These are phyloP conservation scores for Neoarthrinium moseri DNA, from an alignment of 2,329 filamentous ascomycete species.

Conservation along the genomic window DNA sequence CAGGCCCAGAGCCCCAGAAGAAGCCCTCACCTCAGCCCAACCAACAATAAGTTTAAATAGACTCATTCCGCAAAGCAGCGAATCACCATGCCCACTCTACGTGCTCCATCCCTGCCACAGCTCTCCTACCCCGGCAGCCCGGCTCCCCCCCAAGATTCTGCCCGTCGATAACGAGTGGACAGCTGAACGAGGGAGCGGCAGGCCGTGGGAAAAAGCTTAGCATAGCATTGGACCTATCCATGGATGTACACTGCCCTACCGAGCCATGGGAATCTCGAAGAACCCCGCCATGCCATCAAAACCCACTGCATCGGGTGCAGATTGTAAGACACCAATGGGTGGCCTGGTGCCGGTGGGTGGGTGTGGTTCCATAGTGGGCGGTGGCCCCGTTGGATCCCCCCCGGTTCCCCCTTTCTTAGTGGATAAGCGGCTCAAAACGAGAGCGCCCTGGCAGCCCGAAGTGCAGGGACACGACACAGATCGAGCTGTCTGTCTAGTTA, in stretches of 20 bases:
- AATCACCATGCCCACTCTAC: constrained; percentile 21
- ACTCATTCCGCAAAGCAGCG: constrained; percentile 20
- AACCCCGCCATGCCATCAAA: neutral
- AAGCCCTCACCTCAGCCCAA: constrained; percentile 21
- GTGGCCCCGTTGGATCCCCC: neutral
- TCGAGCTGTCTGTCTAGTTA: no score
- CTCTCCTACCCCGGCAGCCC: constrained; percentile 16
- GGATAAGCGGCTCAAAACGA: constrained; percentile 7
- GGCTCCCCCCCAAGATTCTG: constrained; percentile 8
- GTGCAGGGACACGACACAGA: no score
- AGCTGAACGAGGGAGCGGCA: neutral
- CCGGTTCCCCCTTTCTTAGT: neutral
- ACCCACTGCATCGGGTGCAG: neutral
- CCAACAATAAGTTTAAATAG: constrained; percentile 6
- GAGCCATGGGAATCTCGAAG: no score
- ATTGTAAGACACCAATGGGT: no score
- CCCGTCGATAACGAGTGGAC: constrained; percentile 13
- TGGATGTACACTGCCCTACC: neutral
- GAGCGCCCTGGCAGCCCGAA: neutral
- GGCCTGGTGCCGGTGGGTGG: no score
- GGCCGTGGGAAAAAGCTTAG: neutral
- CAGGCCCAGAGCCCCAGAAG: no score
- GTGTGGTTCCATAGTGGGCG: no score
- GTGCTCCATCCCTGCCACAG: constrained; percentile 21
- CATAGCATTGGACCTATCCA: neutral